A percentile compares a stretch with the other conserved stretches of the same genome.
Evolutionary conservation across 805 yeast species (phyloP).

Genomic region (Lachancea meyersii): DNA sequence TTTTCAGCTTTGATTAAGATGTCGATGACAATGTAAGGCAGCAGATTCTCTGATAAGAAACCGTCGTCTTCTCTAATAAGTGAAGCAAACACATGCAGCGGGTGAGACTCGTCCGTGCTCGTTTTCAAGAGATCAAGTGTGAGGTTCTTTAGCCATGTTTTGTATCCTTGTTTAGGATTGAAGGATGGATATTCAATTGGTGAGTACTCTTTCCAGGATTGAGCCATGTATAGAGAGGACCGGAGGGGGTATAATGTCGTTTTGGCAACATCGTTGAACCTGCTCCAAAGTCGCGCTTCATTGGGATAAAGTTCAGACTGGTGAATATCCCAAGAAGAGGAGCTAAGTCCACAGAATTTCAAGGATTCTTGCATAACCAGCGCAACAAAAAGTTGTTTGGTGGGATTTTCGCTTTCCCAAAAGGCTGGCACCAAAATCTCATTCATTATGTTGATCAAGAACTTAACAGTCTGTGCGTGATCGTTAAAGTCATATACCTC

Average conservation of each 20-base stretch:
- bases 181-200: slow-evolving; percentile 59
- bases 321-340: slow-evolving; percentile 29
- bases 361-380: slow-evolving; percentile 84
- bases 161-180: slow-evolving; percentile 47
- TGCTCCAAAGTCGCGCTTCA: slow-evolving; percentile 47
- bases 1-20: slow-evolving; percentile 49
- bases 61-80: slow-evolving; percentile 66
- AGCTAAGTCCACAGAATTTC: slow-evolving; percentile 49
- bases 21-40: slow-evolving; percentile 71
- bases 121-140: slow-evolving; percentile 56
- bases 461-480: slow-evolving; percentile 53
- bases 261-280: slow-evolving; percentile 57
- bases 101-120: slow-evolving; percentile 33
- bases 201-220: slow-evolving; percentile 45
- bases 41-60: slow-evolving; percentile 57
- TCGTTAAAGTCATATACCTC: slow-evolving; percentile 59
- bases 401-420: slow-evolving; percentile 86
- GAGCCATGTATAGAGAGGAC: slow-evolving; percentile 60
- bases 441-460: slow-evolving; percentile 60
- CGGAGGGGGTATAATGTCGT: slow-evolving; percentile 71
- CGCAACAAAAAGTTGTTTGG: slow-evolving; percentile 75
- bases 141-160: slow-evolving; percentile 66
- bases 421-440: slow-evolving; percentile 72
- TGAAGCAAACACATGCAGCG: slow-evolving; percentile 58
- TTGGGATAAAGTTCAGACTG: slow-evolving; percentile 22